These are phyloP conservation scores for Xylaria venustula DNA, from an alignment of 495 filamentous ascomycete species.

Conservation along the genomic window DNA sequence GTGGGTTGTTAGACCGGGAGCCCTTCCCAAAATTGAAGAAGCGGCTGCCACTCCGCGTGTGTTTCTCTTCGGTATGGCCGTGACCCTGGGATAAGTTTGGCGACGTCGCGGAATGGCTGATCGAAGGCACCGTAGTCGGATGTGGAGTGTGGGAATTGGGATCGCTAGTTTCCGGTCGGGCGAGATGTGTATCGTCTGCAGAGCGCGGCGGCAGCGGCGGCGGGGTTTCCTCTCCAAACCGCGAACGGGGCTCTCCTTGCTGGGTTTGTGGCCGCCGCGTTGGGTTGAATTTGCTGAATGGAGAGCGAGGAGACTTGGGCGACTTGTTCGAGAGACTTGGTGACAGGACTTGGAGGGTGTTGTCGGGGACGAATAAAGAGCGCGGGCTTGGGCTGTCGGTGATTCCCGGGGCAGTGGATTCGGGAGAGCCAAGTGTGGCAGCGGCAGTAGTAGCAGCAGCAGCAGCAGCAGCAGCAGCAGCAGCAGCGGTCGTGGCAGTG, in stretches of 20 bases:
- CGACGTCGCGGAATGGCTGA: constrained; percentile 19
- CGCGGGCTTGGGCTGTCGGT: constrained; percentile 25
- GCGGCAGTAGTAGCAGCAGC: too few species aligned
- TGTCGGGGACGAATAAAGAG: constrained; percentile 23
- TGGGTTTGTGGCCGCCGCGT: constrained; percentile 22
- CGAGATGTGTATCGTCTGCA: constrained; percentile 35
- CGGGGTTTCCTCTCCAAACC: constrained; percentile 29
- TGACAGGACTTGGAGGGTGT: constrained; percentile 34
- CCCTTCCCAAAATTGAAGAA: constrained; percentile 47
- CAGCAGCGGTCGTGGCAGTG: neutral
- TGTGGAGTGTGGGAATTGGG: constrained; percentile 20
- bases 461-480: constrained; percentile 17
- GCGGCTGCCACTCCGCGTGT: constrained; percentile 30
- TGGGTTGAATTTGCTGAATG: constrained; percentile 43
- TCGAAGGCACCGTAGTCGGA: constrained; percentile 10
- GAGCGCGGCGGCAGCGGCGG: constrained; percentile 28
- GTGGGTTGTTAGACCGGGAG: constrained; percentile 38
- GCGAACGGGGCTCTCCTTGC: constrained; percentile 24
- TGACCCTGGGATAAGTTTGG: constrained; percentile 16
- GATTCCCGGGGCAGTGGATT: constrained; percentile 16
- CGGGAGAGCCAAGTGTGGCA: constrained; percentile 19
- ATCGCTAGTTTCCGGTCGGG: constrained; percentile 26
- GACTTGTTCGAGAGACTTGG: constrained; percentile 39
- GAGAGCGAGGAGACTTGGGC: constrained; percentile 53
- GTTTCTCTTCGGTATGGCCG: constrained; percentile 22